Percentiles rank a stretch among this genome's conserved stretches.
Evolutionary conservation across 2,329 filamentous ascomycete species (phyloP).

Genomic region (Chaetomium sp.): DNA sequence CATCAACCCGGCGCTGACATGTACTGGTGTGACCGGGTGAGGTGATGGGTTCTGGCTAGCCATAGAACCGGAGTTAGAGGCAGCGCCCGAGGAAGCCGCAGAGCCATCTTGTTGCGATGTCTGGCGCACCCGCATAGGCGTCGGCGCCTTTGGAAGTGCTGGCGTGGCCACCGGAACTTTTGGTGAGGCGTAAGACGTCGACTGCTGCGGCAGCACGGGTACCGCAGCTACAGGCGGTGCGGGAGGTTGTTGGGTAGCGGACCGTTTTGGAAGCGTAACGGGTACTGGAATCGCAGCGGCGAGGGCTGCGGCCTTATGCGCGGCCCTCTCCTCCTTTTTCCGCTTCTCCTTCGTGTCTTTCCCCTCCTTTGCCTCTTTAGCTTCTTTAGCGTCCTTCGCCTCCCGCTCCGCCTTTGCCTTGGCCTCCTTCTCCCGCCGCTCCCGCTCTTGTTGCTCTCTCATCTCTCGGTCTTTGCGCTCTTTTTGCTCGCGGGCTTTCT

Average conservation of each 20-base stretch:
- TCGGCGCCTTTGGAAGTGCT: conserved; percentile 77
- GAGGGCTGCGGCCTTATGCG: conserved; percentile 45
- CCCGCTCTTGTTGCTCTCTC: conserved; percentile 63
- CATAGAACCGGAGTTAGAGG: conserved; percentile 62
- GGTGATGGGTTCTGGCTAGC: conserved; percentile 62
- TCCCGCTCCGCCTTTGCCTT: conserved; percentile 68
- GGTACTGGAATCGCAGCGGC: conserved; percentile 40
- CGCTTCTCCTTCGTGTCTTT: conserved; percentile 49
- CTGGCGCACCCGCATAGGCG: conserved; percentile 75
- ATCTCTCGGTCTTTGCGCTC: conserved; percentile 72
- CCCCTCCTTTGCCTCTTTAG: conserved; percentile 43
- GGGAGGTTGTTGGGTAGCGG: conserved; percentile 47
- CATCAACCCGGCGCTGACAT: conserved; percentile 66
- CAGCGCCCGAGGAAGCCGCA: conserved; percentile 65
- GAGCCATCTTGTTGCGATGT: conserved; percentile 77
- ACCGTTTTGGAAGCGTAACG: conserved; percentile 45
- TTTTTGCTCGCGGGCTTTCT: conserved; percentile 75
- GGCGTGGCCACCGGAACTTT: conserved; percentile 79
- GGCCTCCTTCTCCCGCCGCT: conserved; percentile 63
- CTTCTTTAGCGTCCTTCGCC: conserved; percentile 51
- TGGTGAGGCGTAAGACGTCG: conserved; percentile 70
- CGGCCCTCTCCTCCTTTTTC: conserved; percentile 50
- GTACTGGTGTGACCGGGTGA: conserved; percentile 63
- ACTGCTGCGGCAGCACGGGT: conserved; percentile 61
- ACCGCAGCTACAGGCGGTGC: conserved; percentile 45